These are phyloP conservation scores for Brassica carinata DNA, from an alignment of 345 rosid genomes.

Conservation along the genomic window DNA sequence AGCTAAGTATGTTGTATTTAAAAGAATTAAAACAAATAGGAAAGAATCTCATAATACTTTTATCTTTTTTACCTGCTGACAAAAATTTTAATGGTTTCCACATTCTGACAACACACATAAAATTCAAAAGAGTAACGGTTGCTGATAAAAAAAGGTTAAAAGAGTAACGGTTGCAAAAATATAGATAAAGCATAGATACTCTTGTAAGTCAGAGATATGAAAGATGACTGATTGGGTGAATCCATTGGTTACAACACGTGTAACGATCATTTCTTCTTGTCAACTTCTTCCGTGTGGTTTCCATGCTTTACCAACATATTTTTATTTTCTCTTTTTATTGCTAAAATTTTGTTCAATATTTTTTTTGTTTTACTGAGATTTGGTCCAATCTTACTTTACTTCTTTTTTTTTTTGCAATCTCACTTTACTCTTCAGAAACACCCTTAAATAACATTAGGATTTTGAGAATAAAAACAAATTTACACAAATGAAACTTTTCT, in stretches of 20 bases:
- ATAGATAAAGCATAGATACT: neutral
- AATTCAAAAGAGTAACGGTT: conserved; percentile 15
- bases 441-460: neutral
- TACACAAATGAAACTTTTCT: neutral
- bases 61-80: neutral
- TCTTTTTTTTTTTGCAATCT: neutral
- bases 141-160: neutral
- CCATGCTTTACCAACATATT: neutral
- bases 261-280: neutral
- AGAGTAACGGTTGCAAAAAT: conserved; percentile 11
- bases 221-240: neutral
- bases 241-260: neutral
- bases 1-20: conserved; percentile 5
- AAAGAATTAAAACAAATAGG: neutral
- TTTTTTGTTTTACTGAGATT: neutral
- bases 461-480: neutral
- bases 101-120: neutral
- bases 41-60: neutral
- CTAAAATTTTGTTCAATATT: neutral
- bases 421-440: neutral
- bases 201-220: neutral
- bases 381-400: neutral
- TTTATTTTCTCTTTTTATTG: neutral
- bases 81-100: neutral
- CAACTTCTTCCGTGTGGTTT: neutral